Evolutionary conservation across 163 green algal genomes (phyloP).

Genomic region (Botryococcus braunii): DNA sequence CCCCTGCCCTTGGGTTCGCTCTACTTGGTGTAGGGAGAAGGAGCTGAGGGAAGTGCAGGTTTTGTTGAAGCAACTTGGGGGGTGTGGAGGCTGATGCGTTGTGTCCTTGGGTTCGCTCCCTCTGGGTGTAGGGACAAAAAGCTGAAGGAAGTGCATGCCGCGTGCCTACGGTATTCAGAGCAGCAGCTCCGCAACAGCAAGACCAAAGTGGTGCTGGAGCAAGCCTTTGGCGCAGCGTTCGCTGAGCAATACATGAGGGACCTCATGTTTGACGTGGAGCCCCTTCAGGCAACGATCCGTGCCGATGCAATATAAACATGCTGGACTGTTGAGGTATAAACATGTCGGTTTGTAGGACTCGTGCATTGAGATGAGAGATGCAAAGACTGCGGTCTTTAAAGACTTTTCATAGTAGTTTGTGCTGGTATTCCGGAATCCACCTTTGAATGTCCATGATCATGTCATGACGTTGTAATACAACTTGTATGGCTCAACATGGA

Average conservation of each 20-base stretch:
- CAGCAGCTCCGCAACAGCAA: slow-evolving; percentile 71
- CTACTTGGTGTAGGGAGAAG: not conserved
- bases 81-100: not conserved
- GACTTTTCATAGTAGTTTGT: no score
- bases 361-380: no score
- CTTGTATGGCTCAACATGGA: no score
- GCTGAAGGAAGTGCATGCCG: slow-evolving; percentile 28
- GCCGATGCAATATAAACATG: no score
- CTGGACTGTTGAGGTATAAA: no score
- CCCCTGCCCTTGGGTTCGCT: not conserved
- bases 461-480: no score
- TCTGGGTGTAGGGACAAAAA: slow-evolving; percentile 9
- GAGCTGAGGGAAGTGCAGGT: not conserved
- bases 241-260: slow-evolving; percentile 55
- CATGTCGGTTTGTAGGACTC: no score
- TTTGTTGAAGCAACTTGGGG: no score
- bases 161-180: slow-evolving; percentile 42
- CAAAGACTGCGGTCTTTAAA: no score
- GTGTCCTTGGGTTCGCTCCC: not conserved
- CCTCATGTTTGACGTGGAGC: slow-evolving; percentile 27
- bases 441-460: no score
- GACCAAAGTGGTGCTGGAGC: slow-evolving; percentile 57
- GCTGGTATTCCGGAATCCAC: no score
- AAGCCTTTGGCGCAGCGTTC: slow-evolving; percentile 45
- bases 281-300: no score